phyloP scores from a whole-genome alignment of 1,284 basidiomycete genomes.

The Chalciporus piperatoides region DNA sequence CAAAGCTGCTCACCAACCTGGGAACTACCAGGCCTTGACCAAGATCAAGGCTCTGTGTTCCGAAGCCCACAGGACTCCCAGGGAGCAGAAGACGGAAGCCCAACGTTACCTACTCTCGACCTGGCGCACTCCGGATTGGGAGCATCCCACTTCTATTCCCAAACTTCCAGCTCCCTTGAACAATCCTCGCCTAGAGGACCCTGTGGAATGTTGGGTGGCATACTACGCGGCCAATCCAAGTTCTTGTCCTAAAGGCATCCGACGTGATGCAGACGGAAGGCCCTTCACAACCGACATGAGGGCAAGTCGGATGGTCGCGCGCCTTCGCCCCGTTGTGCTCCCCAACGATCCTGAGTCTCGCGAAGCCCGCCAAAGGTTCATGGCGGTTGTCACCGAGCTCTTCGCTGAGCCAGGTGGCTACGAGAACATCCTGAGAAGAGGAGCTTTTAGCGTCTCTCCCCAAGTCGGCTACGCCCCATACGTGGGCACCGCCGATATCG shows the following conservation, averaged over 20 bases:
- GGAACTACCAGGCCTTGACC: constrained; percentile 36
- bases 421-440: constrained; percentile 35
- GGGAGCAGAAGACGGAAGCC: constrained; percentile 35
- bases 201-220: constrained; percentile 41
- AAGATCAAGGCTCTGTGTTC: constrained; percentile 38
- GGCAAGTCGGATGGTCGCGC: constrained; percentile 42
- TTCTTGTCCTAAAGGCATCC: constrained; percentile 45
- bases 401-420: constrained; percentile 36
- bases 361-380: constrained; percentile 38
- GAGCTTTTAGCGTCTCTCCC: constrained; percentile 35
- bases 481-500: constrained; percentile 22
- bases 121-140: constrained; percentile 37
- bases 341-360: constrained; percentile 27
- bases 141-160: constrained; percentile 28
- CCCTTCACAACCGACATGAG: constrained; percentile 41
- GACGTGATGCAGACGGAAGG: constrained; percentile 34
- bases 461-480: constrained; percentile 28
- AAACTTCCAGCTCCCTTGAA: constrained; percentile 30
- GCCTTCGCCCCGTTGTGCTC: constrained; percentile 37
- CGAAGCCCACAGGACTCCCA: constrained; percentile 36
- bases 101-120: constrained; percentile 39
- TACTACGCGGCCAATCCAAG: constrained; percentile 40
- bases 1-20: constrained; percentile 38
- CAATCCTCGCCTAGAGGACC: constrained; percentile 44
- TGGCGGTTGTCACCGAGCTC: constrained; percentile 35